A percentile compares a stretch with the other conserved stretches of the same genome.
phyloP scores from a whole-genome alignment of 345 rosid species.

The Salix dunnii region DNA sequence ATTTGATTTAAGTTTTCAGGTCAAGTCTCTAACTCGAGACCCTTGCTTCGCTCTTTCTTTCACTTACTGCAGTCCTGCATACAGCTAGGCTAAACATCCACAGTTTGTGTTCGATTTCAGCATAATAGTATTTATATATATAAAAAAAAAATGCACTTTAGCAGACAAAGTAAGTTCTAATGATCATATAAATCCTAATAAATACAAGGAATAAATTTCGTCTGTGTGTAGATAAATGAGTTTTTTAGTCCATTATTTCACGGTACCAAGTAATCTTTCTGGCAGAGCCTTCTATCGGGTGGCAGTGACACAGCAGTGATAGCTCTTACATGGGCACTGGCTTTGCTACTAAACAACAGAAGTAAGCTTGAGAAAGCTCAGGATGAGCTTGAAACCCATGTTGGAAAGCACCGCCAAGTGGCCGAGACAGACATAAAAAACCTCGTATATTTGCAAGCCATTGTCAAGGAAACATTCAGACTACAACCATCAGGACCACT shows the following conservation, averaged over 20 bases:
- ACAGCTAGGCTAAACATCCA: too few relatives aligned
- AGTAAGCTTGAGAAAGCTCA: slow-evolving; percentile 1
- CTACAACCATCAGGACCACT: slow-evolving; percentile 12
- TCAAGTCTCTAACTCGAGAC: too few relatives aligned
- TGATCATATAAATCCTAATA: too few relatives aligned
- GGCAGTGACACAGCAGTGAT: background rate
- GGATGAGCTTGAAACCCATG: slow-evolving; percentile 6
- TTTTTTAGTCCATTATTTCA: too few relatives aligned
- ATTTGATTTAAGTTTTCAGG: too few relatives aligned
- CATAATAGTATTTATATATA: background rate
- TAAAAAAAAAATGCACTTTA: too few relatives aligned
- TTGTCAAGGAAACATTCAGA: slow-evolving; percentile 21
- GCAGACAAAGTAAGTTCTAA: background rate
- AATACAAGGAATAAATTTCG: too few relatives aligned
- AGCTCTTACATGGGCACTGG: slow-evolving; percentile 11
- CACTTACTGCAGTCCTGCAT: too few relatives aligned
- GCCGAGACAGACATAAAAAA: slow-evolving; percentile 6
- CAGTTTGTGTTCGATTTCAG: too few relatives aligned
- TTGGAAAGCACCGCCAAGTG: slow-evolving; percentile 13
- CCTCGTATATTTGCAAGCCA: slow-evolving; percentile 19
- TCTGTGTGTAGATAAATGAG: too few relatives aligned
- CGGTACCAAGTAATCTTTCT: background rate
- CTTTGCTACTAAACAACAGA: slow-evolving; percentile 8
- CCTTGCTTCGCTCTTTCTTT: too few relatives aligned
- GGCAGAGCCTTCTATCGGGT: slow-evolving; percentile 12